Evolutionary conservation across 345 rosid genomes (phyloP), one percentile per base, ranked within the genome.

Genomic region (Turnera subulata): DNA sequence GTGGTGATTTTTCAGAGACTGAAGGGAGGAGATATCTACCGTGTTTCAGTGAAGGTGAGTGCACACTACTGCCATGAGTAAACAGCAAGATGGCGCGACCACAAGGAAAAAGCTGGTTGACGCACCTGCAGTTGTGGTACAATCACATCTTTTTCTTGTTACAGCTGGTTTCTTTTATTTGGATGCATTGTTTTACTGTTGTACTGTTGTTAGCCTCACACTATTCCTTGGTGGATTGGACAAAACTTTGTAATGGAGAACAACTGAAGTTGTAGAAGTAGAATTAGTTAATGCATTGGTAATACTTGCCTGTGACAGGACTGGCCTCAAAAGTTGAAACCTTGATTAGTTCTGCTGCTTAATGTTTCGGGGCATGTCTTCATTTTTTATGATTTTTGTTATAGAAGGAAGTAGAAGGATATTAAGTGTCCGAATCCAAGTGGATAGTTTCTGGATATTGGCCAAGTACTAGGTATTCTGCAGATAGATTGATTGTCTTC

Each of bases 101-200:
- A 54, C 69, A 18, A 75, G 69, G 61, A 58, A 65, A 69, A 59
- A 65, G 56, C 19, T 40, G 11, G 66, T 77, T 11, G 46, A 73
- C 59, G 68, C 82, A 29, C 62, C 77, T 16, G 46, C 74, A 18
- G 66, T 72, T 39, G 46, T 57, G 89, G 83, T 83, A 76, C 26
- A 50, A 39, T 24, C 23, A 11, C 20, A 26, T 16, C 10, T 29
- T 22, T 61, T 21, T 51, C 25, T 40, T 46, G 19, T 16, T 35
- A 40, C 50, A 24, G 25, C 42, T 53, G 29, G 38, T 11, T 62
- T 7, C 5, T 23, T 53, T 46, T 5, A 21, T 63, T 25, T n/a
- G 15, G 42, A 21, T 59, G 46, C 37, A 35, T 14, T 13, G 45
- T 42, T 13, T 42, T 2, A 42, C 0, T 42, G 14, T 42, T 13